Evolutionary conservation across 176 grass and related monocot genomes (phyloP), one percentile per base, ranked within the genome.

Genomic region (Pontederia paniculata): DNA sequence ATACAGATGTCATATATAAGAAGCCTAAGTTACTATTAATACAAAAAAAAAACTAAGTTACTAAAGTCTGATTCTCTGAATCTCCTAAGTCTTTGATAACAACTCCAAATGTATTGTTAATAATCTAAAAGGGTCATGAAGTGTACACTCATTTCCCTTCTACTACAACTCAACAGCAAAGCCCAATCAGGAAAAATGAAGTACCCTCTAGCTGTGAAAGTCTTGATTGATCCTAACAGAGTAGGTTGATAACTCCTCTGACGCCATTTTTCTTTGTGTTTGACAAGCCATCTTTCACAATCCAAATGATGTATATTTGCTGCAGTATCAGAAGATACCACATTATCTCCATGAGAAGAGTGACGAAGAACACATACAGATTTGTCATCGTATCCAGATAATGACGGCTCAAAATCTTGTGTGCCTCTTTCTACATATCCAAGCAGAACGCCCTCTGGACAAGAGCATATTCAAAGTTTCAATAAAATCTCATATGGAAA

Each of bases 381-480:
- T 72, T 61, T 66, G 70, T 66, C 67, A 56, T 52, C 0, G 2
- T 20, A 74, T 71, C 18, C 57, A 31, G 46, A 74, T 17, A 77
- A 65, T 44, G 65, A 54, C 52, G 60, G 5, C 48, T 74, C 55
- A 44, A 9, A 58, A 60, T 13, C 47, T 68, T 48, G 61, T 54
- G 80, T 60, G 55, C 80, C 53, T 72, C 73, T 80, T 58, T 77
- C 74, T 31, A 77, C 57, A 47, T 45, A 68, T 20, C 51, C 19
- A 31, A 80, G 66, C n/a, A 74, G 44, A 74, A 52, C 9, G 44
- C 77, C 58, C 47, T 80, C 76, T 88, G 62, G 8, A 21, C 80
- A 58, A 43, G 55, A 75, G 25, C 16, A 74, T 8, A 47, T 15
- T 20, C 28, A 12, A 65, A 13, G 16, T 42, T 5, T 22, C 14